A percentile compares a stretch with the other conserved stretches of the same genome.
Conservation (phyloP, 192 early-diverging fungal genomes). For the Podila epicladia region DNA sequence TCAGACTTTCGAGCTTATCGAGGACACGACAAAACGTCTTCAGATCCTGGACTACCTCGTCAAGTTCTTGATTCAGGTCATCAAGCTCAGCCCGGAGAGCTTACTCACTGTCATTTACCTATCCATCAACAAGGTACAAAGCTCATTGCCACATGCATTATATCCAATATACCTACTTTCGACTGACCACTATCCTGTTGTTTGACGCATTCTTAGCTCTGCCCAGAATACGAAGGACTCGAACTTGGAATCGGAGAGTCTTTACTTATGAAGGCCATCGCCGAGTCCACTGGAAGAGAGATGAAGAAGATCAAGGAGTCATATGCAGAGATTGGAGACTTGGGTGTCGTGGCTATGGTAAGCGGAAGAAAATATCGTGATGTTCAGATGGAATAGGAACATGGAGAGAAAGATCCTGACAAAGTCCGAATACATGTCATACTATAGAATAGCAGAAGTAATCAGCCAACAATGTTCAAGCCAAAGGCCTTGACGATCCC, state of each 20-base stretch:
- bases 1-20: conserved; percentile 89
- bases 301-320: conserved; percentile 83
- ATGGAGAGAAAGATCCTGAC: not conserved
- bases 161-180: not conserved
- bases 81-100: conserved; percentile 69
- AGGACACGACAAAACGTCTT: conserved; percentile 89
- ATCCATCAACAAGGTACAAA: conserved; percentile 84
- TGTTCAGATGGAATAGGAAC: not conserved
- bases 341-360: conserved; percentile 90
- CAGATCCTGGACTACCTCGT: conserved; percentile 79
- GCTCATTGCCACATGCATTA: no score
- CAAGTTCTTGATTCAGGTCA: conserved; percentile 74
- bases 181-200: not conserved
- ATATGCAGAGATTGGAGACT: conserved; percentile 81
- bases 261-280: conserved; percentile 93
- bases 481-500: conserved; percentile 83
- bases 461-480: conserved; percentile 85
- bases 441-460: conserved; percentile 73
- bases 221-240: conserved; percentile 94
- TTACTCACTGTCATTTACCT: conserved; percentile 86
- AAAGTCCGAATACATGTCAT: not conserved
- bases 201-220: conserved; percentile 58
- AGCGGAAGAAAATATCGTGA: not conserved
- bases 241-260: conserved; percentile 97
- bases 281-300: conserved; percentile 84